phyloP scores from a whole-genome alignment of 495 filamentous ascomycete genomes.

The Schizothecium vesticola region DNA sequence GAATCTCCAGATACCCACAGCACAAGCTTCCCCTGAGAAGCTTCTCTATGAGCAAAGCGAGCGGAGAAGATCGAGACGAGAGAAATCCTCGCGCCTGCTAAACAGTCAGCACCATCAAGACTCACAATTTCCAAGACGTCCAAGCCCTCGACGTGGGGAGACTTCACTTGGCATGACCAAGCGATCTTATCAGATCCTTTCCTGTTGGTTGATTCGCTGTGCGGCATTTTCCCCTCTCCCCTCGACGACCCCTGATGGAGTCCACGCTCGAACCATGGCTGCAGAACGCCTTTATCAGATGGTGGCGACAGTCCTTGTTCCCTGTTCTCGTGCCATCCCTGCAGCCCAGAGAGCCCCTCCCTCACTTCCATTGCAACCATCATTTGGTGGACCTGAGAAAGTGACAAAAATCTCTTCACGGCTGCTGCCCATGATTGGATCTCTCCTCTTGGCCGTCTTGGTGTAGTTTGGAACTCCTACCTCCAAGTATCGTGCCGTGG shows the following conservation, averaged over 20 bases:
- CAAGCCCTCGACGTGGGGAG: conserved; percentile 3
- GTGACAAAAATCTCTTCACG: neutral
- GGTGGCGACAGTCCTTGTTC: neutral
- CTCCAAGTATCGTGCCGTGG: neutral
- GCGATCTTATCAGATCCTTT: conserved; percentile 41
- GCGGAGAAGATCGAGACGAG: too few species aligned
- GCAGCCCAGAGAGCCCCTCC: neutral
- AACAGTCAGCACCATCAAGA: neutral
- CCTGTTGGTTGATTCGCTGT: conserved; percentile 3
- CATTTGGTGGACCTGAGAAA: neutral
- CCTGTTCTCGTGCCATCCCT: neutral
- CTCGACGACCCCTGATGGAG: neutral
- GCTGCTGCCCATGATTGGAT: neutral
- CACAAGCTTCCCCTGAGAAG: neutral
- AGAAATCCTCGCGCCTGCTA: neutral
- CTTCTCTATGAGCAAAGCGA: neutral
- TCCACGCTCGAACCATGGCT: neutral
- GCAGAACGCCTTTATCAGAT: neutral
- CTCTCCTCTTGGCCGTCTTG: neutral
- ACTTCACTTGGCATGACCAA: conserved; percentile 25
- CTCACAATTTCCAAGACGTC: neutral
- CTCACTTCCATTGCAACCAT: neutral
- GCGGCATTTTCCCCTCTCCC: conserved; percentile 24
- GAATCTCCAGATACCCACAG: neutral
- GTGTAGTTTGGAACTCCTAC: neutral